phyloP scores from a whole-genome alignment of 805 yeast genomes.

The Candida awuae region DNA sequence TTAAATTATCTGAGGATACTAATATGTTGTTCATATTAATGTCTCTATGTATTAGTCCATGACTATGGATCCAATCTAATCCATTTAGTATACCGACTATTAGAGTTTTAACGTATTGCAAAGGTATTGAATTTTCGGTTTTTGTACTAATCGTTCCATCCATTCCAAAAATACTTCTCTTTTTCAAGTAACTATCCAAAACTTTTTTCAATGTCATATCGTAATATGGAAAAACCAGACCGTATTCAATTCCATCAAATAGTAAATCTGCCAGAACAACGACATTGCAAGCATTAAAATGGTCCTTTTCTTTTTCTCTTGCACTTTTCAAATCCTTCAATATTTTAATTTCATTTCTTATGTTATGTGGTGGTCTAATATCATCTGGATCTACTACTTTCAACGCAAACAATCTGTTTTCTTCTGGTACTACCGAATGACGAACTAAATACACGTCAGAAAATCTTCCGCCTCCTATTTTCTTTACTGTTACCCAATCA shows the following conservation, averaged over 20 bases:
- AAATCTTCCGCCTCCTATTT: slow-evolving; percentile 37
- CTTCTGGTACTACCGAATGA: slow-evolving; percentile 23
- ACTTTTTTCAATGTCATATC: slow-evolving; percentile 30
- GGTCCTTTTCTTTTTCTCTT: background rate
- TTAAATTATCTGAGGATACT: slow-evolving; percentile 21
- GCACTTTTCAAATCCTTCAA: slow-evolving; percentile 20
- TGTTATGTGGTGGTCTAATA: slow-evolving; percentile 46
- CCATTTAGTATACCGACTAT: slow-evolving; percentile 37
- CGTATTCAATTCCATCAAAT: slow-evolving; percentile 27
- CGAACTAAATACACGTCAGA: slow-evolving; percentile 29
- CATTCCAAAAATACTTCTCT: slow-evolving; percentile 18
- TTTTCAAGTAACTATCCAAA: slow-evolving; percentile 28
- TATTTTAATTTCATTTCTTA: slow-evolving; percentile 37
- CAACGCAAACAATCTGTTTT: slow-evolving; percentile 30
- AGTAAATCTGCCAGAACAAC: slow-evolving; percentile 13
- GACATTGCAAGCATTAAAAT: slow-evolving; percentile 4
- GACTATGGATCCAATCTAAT: slow-evolving; percentile 54
- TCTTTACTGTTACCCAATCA: slow-evolving; percentile 15
- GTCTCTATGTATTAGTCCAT: slow-evolving; percentile 64
- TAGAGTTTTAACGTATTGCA: slow-evolving; percentile 21
- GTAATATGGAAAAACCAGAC: slow-evolving; percentile 36
- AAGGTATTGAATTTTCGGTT: slow-evolving; percentile 13
- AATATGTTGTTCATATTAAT: slow-evolving; percentile 64
- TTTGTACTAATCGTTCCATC: slow-evolving; percentile 14
- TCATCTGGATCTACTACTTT: slow-evolving; percentile 43